Conservation (phyloP, 1,284 basidiomycete genomes). For the Tausonia pullulans region DNA sequence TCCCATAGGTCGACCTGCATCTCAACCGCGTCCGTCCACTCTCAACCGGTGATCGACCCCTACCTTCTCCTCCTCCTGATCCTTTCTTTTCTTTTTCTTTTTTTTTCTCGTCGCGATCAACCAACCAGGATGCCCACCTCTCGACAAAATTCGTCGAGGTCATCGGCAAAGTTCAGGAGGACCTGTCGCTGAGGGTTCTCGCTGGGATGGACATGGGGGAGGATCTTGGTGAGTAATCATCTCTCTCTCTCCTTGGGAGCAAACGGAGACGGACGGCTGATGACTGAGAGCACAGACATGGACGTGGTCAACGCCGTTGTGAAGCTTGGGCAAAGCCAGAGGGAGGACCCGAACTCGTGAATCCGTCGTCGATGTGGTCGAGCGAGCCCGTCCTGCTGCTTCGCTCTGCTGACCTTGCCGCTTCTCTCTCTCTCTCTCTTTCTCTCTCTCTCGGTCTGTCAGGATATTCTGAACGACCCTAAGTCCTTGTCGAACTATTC, state of each 20-base stretch:
- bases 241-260: not conserved
- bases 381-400: no score
- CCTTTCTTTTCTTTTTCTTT: not conserved
- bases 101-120: not conserved
- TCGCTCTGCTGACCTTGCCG: no score
- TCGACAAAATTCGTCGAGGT: constrained; percentile 57
- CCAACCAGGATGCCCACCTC: constrained; percentile 41
- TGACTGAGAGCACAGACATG: not conserved
- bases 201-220: constrained; percentile 51
- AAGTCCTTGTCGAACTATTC: no score
- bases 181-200: constrained; percentile 52
- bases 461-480: no score
- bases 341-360: not conserved
- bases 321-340: not conserved
- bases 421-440: no score
- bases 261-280: not conserved
- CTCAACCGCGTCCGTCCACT: constrained; percentile 39
- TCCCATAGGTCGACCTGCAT: constrained; percentile 42
- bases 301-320: not conserved
- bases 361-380: not conserved
- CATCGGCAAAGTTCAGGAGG: constrained; percentile 54
- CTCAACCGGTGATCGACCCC: not conserved
- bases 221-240: constrained; percentile 48
- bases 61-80: not conserved
- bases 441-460: no score